Base-by-base conservation (phyloP, 306 rosid species). In the Sophora flavescens region DNA sequence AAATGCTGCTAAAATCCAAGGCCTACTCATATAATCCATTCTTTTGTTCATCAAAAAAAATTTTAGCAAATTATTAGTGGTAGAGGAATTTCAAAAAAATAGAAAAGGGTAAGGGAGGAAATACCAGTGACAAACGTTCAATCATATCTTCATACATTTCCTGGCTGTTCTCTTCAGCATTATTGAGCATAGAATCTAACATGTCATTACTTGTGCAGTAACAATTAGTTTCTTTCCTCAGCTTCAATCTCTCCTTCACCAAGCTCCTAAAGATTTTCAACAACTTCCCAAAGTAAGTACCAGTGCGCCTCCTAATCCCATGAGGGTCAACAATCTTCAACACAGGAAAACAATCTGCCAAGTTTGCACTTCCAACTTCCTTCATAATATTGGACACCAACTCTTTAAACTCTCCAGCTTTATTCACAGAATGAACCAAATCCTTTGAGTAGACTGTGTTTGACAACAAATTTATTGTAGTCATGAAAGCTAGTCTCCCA, bases 381-480 rank as follows among this genome's bases (percentile, higher is more conserved):
- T 61, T 74, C 83, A 61, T 33, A 3, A 83, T 83, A 2, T 10
- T 45, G 0, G 53, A 4, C 30, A 83, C 70, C 0, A 76, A 5
- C 42, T 78, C 63, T 64, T 62, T 83, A 67, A 80, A 72, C 36
- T 83, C 75, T 11, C 82, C 78, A 0, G 79, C 84, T n/a, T 6
- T 62, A 1, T 70, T 71, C 0, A n/a, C 4, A 0, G 85, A 81
- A 1, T 57, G 72, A 6, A 75, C 17, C 15, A 89, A 63, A 84
- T 91, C 93, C n/a, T 68, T 44, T 0, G 89, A 88, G 35, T 81
- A 87, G 1, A 91, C 9, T 0, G 89, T 82, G 63, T 81, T 78
- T 0, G 90, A 91, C 6, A 91, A 3, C 81, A 84, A 2, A 32
- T 86, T 87, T 0, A 87, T 74, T 0, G 83, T 35, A 0, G 89